Percentiles rank a stretch among this genome's conserved stretches.
Conservation (phyloP, 2,329 filamentous ascomycete species). For the Geosmithia flava region DNA sequence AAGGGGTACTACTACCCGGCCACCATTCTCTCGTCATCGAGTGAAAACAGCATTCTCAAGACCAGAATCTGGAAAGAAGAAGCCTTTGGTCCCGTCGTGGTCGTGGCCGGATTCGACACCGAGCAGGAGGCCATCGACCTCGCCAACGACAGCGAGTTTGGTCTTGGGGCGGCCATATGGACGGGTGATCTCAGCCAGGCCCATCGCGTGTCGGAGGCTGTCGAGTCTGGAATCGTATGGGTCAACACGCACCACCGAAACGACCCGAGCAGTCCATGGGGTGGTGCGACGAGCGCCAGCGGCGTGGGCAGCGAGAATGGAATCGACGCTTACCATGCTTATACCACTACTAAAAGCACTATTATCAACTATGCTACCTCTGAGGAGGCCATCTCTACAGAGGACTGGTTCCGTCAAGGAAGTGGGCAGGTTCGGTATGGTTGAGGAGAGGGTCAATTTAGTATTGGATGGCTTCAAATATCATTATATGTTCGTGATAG, state of each 20-base stretch:
- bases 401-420: conserved; percentile 58
- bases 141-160: conserved; percentile 94
- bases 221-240: conserved; percentile 92
- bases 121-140: conserved; percentile 57
- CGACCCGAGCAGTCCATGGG: conserved; percentile 61
- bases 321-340: conserved; percentile 46
- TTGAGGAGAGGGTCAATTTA: conserved; percentile 4
- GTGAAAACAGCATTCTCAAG: conserved; percentile 17
- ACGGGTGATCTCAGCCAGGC: conserved; percentile 72
- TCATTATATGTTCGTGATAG: no score
- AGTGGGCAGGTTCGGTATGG: conserved; percentile 32
- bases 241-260: conserved; percentile 71
- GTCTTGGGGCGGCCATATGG: conserved; percentile 91
- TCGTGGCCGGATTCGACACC: conserved; percentile 71
- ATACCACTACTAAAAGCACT: conserved; percentile 51
- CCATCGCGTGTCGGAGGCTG: conserved; percentile 61
- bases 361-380: conserved; percentile 55
- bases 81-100: conserved; percentile 87
- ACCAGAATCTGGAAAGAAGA: conserved; percentile 70
- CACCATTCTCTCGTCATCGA: conserved; percentile 46
- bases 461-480: no score
- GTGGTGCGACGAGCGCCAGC: conserved; percentile 46
- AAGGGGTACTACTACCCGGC: conserved; percentile 67
- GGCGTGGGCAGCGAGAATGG: conserved; percentile 66
- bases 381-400: conserved; percentile 35